Percentiles rank a stretch among this genome's conserved stretches.
These are phyloP conservation scores for Phytophthora pini DNA, from an alignment of 352 stramenopile species.

Conservation along the genomic window DNA sequence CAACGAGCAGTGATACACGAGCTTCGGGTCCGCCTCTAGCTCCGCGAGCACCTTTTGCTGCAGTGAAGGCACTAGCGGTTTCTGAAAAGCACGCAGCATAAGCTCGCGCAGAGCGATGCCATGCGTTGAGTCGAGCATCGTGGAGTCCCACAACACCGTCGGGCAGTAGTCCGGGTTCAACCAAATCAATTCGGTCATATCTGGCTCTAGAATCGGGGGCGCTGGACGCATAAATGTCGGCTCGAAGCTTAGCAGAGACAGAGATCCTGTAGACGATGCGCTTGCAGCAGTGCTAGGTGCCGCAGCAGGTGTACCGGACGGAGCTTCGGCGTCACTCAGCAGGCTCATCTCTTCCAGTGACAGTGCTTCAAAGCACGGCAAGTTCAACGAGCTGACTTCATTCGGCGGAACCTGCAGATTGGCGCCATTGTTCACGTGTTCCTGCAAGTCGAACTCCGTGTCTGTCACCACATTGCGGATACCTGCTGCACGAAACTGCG, in stretches of 20 bases:
- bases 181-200: constrained; percentile 92
- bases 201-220: constrained; percentile 85
- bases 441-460: constrained; percentile 82
- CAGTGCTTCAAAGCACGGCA: constrained; percentile 76
- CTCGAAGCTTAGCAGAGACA: constrained; percentile 90
- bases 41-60: constrained; percentile 92
- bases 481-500: constrained; percentile 78
- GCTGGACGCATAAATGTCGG: constrained; percentile 88
- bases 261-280: constrained; percentile 41
- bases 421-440: constrained; percentile 82
- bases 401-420: constrained; percentile 74
- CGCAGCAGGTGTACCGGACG: constrained; percentile 32
- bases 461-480: constrained; percentile 84
- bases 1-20: constrained; percentile 94
- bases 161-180: constrained; percentile 93
- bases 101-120: constrained; percentile 89
- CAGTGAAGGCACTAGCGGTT: constrained; percentile 86
- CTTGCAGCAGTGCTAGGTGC: constrained; percentile 34
- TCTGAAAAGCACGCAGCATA: constrained; percentile 92
- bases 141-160: constrained; percentile 90
- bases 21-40: constrained; percentile 88
- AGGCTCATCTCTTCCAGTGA: constrained; percentile 80
- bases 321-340: constrained; percentile 35
- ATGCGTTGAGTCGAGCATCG: constrained; percentile 88
- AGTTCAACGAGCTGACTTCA: constrained; percentile 70